Percentiles rank a stretch among this genome's conserved stretches.
Conservation (phyloP, 805 yeast species). For the Wickerhamiella brachini region DNA sequence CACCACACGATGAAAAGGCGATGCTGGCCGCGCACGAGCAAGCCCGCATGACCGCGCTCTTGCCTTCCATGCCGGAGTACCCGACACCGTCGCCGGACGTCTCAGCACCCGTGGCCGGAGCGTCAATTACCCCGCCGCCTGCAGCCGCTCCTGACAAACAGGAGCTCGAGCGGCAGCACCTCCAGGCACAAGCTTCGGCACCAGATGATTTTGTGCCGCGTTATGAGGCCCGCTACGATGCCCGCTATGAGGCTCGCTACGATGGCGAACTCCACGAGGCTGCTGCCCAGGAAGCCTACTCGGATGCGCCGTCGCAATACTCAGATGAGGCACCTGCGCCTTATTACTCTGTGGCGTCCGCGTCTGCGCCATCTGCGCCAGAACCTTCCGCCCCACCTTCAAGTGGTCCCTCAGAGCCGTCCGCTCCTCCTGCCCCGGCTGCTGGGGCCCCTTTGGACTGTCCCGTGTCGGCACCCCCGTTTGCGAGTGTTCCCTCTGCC, state of each 20-base stretch:
- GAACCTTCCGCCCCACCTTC: background rate
- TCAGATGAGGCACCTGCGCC: background rate
- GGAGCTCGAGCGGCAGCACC: conserved; percentile 28
- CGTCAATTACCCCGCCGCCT: conserved; percentile 13
- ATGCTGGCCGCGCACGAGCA: background rate
- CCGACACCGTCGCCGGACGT: background rate
- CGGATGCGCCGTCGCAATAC: background rate
- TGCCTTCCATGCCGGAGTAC: conserved; percentile 1
- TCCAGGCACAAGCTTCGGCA: conserved; percentile 29
- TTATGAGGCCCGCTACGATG: no score
- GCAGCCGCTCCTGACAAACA: conserved; percentile 26
- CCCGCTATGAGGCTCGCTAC: no score
- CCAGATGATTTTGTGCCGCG: conserved; percentile 20
- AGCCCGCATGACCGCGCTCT: background rate
- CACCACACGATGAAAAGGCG: conserved; percentile 1
- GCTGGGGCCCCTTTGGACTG: no score
- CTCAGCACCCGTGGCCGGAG: background rate
- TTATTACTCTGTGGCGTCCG: background rate
- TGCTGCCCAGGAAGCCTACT: no score
- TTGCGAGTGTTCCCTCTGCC: background rate
- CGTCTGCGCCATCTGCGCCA: background rate
- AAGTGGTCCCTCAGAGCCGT: no score
- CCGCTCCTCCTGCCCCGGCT: no score
- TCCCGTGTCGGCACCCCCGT: no score
- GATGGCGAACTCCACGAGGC: no score